These are phyloP conservation scores for Blastomyces parvus DNA, from an alignment of 2,329 filamentous ascomycete species.

Conservation along the genomic window DNA sequence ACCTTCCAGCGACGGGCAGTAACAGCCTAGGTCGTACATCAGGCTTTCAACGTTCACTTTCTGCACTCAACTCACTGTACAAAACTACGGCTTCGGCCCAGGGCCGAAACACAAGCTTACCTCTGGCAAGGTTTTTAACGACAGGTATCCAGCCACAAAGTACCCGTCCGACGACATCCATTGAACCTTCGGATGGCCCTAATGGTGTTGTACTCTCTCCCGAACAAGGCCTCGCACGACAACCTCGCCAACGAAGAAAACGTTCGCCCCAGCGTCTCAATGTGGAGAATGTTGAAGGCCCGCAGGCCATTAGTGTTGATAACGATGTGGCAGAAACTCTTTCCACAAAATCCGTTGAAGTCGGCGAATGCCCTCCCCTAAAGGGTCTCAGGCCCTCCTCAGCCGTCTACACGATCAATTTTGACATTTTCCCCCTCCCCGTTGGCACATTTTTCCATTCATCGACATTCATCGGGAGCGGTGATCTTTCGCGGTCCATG, in stretches of 20 bases:
- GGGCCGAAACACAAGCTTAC: conserved; percentile 19
- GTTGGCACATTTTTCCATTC: conserved; percentile 47
- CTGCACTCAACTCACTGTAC: conserved; percentile 26
- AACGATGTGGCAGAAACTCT: conserved; percentile 13
- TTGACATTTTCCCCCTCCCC: conserved; percentile 43
- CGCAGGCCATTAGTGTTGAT: conserved; percentile 30
- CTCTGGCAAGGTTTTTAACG: conserved; percentile 31
- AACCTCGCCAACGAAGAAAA: conserved; percentile 25
- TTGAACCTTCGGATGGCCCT: neutral
- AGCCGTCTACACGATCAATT: conserved; percentile 43
- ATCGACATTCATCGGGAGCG: conserved; percentile 50
- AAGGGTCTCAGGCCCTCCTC: conserved; percentile 42
- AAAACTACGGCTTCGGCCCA: conserved; percentile 15
- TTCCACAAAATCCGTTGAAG: conserved; percentile 9
- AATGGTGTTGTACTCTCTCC: neutral
- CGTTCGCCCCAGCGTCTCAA: conserved; percentile 38
- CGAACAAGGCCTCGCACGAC: conserved; percentile 16
- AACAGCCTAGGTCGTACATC: conserved; percentile 16
- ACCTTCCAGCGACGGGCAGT: conserved; percentile 18
- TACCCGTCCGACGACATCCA: conserved; percentile 12
- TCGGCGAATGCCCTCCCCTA: neutral
- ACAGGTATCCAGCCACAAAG: conserved; percentile 9
- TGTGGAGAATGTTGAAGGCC: conserved; percentile 36
- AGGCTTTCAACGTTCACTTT: conserved; percentile 26
- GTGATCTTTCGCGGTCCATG: conserved; percentile 42